Evolutionary conservation across 2,329 filamentous ascomycete genomes (phyloP).

Genomic region (Fusarium sublunatum): DNA sequence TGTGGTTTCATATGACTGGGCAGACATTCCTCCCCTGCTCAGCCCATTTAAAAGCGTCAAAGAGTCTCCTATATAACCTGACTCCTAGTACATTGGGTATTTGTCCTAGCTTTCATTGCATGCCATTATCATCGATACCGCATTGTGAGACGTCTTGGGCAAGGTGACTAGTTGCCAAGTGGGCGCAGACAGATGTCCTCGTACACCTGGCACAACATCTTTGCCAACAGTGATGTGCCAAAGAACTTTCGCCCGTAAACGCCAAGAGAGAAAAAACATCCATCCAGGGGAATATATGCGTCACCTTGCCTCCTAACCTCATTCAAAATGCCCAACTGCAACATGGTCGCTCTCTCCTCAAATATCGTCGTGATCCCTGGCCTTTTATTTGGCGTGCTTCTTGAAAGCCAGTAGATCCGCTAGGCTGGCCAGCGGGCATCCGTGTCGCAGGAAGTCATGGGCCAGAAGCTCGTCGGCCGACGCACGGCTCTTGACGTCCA

Average conservation of each 20-base stretch:
- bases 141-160: constrained; percentile 21
- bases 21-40: constrained; percentile 16
- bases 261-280: constrained; percentile 44
- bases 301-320: constrained; percentile 42
- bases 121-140: constrained; percentile 42
- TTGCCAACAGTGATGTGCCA: constrained; percentile 39
- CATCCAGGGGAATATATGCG: constrained; percentile 47
- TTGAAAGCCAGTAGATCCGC: constrained; percentile 91
- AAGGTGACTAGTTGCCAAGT: constrained; percentile 25
- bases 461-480: constrained; percentile 89
- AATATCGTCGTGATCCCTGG: constrained; percentile 19
- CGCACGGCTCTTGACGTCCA: constrained; percentile 94
- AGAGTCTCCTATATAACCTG: constrained; percentile 19
- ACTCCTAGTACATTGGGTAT: constrained; percentile 33
- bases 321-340: constrained; percentile 41
- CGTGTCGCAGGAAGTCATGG: constrained; percentile 94
- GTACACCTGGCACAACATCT: constrained; percentile 16
- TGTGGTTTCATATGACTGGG: constrained; percentile 19
- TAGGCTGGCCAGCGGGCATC: constrained; percentile 84
- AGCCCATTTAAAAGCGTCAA: constrained; percentile 21
- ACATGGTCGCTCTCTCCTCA: constrained; percentile 35
- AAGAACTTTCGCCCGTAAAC: constrained; percentile 45
- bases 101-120: constrained; percentile 37
- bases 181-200: constrained; percentile 13
- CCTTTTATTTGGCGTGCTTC: constrained; percentile 71